Conservation (phyloP, 2,329 filamentous ascomycete species). For the Aspergillus fumigatiaffinis region DNA sequence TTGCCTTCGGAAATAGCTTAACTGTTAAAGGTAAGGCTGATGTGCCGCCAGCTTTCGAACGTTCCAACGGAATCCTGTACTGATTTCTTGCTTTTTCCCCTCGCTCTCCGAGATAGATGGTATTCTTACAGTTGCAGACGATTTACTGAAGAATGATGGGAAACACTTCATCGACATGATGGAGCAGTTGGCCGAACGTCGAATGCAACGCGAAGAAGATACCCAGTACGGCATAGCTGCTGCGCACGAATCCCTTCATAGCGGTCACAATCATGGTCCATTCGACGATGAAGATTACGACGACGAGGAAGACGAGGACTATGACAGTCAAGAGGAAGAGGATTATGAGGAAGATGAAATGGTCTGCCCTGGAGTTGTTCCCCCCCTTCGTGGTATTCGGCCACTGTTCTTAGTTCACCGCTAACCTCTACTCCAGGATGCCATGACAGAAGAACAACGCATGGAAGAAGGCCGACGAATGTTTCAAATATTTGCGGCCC, state of each 20-base stretch:
- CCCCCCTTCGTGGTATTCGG: background rate
- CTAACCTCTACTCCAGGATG: slow-evolving; percentile 61
- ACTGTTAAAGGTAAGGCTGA: slow-evolving; percentile 72
- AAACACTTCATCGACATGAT: slow-evolving; percentile 99
- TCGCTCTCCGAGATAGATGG: slow-evolving; percentile 58
- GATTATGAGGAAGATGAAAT: slow-evolving; percentile 65
- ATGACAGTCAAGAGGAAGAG: slow-evolving; percentile 61
- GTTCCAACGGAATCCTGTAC: slow-evolving; percentile 15
- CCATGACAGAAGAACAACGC: slow-evolving; percentile 95
- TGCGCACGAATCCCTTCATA: slow-evolving; percentile 57
- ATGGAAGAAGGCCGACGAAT: slow-evolving; percentile 98
- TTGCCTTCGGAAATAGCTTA: slow-evolving; percentile 95
- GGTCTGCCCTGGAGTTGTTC: slow-evolving; percentile 38
- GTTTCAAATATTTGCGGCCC: slow-evolving; percentile 98
- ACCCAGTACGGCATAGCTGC: slow-evolving; percentile 64
- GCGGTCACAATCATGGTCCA: slow-evolving; percentile 70
- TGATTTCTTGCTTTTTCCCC: slow-evolving; percentile 43
- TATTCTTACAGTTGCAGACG: slow-evolving; percentile 97
- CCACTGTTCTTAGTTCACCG: slow-evolving; percentile 18
- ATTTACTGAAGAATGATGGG: slow-evolving; percentile 96
- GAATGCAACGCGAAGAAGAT: slow-evolving; percentile 95
- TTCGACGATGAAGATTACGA: slow-evolving; percentile 71
- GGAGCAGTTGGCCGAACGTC: slow-evolving; percentile 95
- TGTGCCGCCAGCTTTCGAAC: slow-evolving; percentile 7
- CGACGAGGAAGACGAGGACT: slow-evolving; percentile 68